Evolutionary conservation across 1,284 basidiomycete genomes (phyloP).

Genomic region (Hemileccinum hortonii): DNA sequence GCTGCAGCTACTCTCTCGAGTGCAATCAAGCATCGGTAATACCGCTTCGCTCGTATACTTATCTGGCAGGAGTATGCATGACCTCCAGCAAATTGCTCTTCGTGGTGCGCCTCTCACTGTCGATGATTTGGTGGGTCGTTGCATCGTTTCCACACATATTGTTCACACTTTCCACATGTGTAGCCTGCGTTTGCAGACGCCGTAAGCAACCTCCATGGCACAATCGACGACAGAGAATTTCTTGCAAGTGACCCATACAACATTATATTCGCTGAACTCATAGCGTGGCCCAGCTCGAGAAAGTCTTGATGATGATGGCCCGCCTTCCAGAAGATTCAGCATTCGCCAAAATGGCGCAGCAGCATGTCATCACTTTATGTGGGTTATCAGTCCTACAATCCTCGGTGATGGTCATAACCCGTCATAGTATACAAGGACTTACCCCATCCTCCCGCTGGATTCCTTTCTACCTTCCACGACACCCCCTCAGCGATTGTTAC

Average conservation of each 20-base stretch:
- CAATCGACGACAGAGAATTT: conserved; percentile 58
- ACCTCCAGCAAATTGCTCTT: conserved; percentile 23
- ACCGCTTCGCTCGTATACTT: background rate
- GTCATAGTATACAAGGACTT: conserved; percentile 55
- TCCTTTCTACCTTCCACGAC: conserved; percentile 36
- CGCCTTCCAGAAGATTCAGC: conserved; percentile 38
- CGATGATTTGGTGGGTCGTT: conserved; percentile 21
- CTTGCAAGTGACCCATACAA: conserved; percentile 39
- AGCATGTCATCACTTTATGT: conserved; percentile 50
- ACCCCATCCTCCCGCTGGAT: conserved; percentile 62
- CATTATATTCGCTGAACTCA: conserved; percentile 3
- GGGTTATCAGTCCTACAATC: conserved; percentile 22
- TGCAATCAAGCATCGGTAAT: conserved; percentile 5
- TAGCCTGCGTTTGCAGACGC: conserved; percentile 55
- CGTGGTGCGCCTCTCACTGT: conserved; percentile 22
- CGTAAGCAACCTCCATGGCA: conserved; percentile 42
- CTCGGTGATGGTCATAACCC: background rate
- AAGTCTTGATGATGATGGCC: conserved; percentile 54
- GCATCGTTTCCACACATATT: background rate
- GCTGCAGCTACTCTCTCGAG: conserved; percentile 19
- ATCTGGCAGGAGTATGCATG: conserved; percentile 6
- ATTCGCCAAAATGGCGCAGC: conserved; percentile 43
- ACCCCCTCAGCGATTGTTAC: background rate
- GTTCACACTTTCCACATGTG: background rate
- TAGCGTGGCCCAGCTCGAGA: conserved; percentile 48